Evolutionary conservation across 208 protist genomes (phyloP), one percentile per base, ranked within the genome.

Genomic region (Acanthamoeba healyi): DNA sequence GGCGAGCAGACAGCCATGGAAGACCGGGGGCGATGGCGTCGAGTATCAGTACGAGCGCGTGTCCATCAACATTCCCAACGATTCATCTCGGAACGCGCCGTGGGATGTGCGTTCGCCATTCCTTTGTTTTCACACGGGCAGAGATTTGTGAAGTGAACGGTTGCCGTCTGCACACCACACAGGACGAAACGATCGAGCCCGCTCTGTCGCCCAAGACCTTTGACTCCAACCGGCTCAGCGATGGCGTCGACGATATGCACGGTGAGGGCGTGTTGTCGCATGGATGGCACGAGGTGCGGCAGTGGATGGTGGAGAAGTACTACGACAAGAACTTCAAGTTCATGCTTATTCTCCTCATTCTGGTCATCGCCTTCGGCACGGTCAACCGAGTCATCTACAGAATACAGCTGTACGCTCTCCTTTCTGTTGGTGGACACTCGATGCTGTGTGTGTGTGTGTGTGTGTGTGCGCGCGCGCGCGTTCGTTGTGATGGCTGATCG

Each of bases 301-400:
- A 32, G 34, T 77, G 67, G 67, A 19, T 36, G 79, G 51, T 88
- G 79, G 79, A 88, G 3, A 88, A 88, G 51, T 88, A 65, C 49
- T 63, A 88, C 44, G 79, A 88, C 36, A 88, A 88, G 51, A 88
- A 88, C 79, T 88, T 88, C 79, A 88, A 65, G 49, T 88, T 88
- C 51, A 88, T 88, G 79, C 58, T 92, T 14, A 14, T 92, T 1
- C 86, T 92, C 4, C 86, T 92, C 15, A 19, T 92, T n/a, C 44
- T 92, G 2, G 86, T 92, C 9, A 92, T 92, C 61, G 86, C 58
- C 54, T 72, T 92, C 12, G 86, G 86, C 61, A 92, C 86, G 9
- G 86, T 34, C 86, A 92, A 92, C 58, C 86, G 86, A 10, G 86
- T 92, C 86, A 49, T 92, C 86, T 92, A 92, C 54, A 92, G 74